A percentile compares a stretch with the other conserved stretches of the same genome.
Conservation (phyloP, 352 stramenopile genomes). For the Hyaloperonospora brassicae region DNA sequence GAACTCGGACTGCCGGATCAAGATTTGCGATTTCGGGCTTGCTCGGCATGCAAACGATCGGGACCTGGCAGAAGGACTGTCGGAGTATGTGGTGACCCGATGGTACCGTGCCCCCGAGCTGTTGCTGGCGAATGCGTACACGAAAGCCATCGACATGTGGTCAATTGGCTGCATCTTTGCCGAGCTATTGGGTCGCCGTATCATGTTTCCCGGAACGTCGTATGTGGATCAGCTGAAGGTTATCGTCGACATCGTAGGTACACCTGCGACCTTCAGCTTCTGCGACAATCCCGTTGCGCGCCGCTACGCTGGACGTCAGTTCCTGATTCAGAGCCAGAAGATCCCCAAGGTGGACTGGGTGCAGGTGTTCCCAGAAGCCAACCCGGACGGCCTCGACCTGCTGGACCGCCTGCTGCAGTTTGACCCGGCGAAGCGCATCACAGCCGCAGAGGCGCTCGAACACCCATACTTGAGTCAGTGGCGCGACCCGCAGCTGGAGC, state of each 20-base stretch:
- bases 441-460: slow-evolving; percentile 67
- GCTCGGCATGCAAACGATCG: slow-evolving; percentile 69
- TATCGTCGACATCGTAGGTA: slow-evolving; percentile 81
- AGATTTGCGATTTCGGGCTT: slow-evolving; percentile 86
- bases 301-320: slow-evolving; percentile 77
- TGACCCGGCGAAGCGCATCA: slow-evolving; percentile 82
- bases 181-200: slow-evolving; percentile 90
- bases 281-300: slow-evolving; percentile 77
- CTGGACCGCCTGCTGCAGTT: slow-evolving; percentile 85
- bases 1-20: slow-evolving; percentile 86
- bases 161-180: slow-evolving; percentile 99
- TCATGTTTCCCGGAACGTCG: slow-evolving; percentile 79
- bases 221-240: slow-evolving; percentile 86
- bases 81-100: slow-evolving; percentile 91
- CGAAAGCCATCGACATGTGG: slow-evolving; percentile 91
- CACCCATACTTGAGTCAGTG: slow-evolving; percentile 87
- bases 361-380: slow-evolving; percentile 72
- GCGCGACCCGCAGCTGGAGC: slow-evolving; percentile 56
- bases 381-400: slow-evolving; percentile 80
- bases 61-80: slow-evolving; percentile 76
- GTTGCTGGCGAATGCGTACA: slow-evolving; percentile 76
- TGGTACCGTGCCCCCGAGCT: slow-evolving; percentile 89
- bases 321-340: slow-evolving; percentile 61
- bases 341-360: slow-evolving; percentile 73
- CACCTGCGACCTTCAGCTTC: slow-evolving; percentile 78